Percentiles rank a stretch among this genome's conserved stretches.
These are phyloP conservation scores for Citrullus colocynthis DNA, from an alignment of 306 rosid genomes.

Conservation along the genomic window DNA sequence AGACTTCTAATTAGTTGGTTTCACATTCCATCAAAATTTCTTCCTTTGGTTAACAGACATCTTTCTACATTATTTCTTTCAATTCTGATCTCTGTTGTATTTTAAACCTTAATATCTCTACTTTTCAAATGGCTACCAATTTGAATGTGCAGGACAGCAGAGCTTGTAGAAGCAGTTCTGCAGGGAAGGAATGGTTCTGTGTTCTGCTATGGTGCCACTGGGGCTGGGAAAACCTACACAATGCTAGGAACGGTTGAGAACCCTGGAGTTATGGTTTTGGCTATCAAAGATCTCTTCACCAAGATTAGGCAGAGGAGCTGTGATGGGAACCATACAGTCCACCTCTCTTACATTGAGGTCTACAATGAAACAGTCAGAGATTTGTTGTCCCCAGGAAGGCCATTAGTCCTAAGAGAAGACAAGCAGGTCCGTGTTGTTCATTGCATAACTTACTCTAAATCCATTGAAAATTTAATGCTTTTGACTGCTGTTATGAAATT, in stretches of 20 bases:
- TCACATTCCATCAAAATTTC: background rate
- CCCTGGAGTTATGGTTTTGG: slow-evolving; percentile 98
- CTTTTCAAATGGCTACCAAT: background rate
- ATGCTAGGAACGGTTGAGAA: slow-evolving; percentile 87
- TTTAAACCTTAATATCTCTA: background rate
- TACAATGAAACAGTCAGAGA: slow-evolving; percentile 90
- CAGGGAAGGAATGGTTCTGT: slow-evolving; percentile 97
- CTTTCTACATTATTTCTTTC: background rate
- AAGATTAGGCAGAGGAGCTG: slow-evolving; percentile 80
- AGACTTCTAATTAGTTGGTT: background rate
- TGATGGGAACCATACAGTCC: slow-evolving; percentile 83
- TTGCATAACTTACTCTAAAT: background rate
- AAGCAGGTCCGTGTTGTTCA: slow-evolving; percentile 44
- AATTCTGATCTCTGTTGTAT: background rate
- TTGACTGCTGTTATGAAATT: background rate
- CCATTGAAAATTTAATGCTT: background rate
- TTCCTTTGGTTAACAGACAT: background rate
- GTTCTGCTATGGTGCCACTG: slow-evolving; percentile 93
- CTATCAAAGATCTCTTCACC: slow-evolving; percentile 77
- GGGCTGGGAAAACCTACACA: slow-evolving; percentile 95
- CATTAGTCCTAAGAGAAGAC: slow-evolving; percentile 89
- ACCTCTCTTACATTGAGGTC: slow-evolving; percentile 89
- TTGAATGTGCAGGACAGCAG: slow-evolving; percentile 53
- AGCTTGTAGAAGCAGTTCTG: slow-evolving; percentile 84
- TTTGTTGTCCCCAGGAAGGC: slow-evolving; percentile 91